Evolutionary conservation across 129 eudicot species (phyloP), one percentile per base, ranked within the genome.

Genomic region (Saposhnikovia divaricata): DNA sequence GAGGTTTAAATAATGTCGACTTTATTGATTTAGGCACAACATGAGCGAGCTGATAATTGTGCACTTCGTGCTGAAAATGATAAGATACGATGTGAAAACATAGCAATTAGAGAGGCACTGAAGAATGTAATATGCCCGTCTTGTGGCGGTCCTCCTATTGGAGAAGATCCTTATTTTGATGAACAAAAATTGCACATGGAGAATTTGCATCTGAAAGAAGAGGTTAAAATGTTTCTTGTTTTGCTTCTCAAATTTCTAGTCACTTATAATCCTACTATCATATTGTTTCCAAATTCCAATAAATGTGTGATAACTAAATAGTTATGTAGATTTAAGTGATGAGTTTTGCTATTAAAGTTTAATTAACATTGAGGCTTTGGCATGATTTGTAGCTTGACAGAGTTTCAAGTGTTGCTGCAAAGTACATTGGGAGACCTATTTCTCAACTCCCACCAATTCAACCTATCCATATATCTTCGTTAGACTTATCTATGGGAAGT

Each of bases 91-190:
- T 87, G 90, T 42, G 98, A 93, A 70, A 93, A 93, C 80, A 87
- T 88, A 31, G 96, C 90, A 77, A 87, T 93, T 31, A 81, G 93
- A 86, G 97, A 88, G 78, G 97, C 97, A 21, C 59, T 93, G 43
- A 89, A 90, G 86, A 88, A 89, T 77, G 88, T 91, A 79, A 86
- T 88, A 5, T 94, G 98, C 83, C 96, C 92, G 7, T 88, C 97
- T 50, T 94, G 98, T 61, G 97, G 98, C 13, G 98, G 95, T 9
- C 94, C 93, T 57, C 95, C 98, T 6, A 83, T 85, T 13, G 85
- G 86, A 6, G 97, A 89, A 44, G 95, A 93, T 83, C 75, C 90
- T 15, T 88, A 89, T 55, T 87, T 87, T 18, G 91, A 88, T 50
- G 96, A 91, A 75, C 97, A 89, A 46, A 89, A 87, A 78, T 79